These are phyloP conservation scores for Alternaria panax DNA, from an alignment of 2,329 filamentous ascomycete species.

Conservation along the genomic window DNA sequence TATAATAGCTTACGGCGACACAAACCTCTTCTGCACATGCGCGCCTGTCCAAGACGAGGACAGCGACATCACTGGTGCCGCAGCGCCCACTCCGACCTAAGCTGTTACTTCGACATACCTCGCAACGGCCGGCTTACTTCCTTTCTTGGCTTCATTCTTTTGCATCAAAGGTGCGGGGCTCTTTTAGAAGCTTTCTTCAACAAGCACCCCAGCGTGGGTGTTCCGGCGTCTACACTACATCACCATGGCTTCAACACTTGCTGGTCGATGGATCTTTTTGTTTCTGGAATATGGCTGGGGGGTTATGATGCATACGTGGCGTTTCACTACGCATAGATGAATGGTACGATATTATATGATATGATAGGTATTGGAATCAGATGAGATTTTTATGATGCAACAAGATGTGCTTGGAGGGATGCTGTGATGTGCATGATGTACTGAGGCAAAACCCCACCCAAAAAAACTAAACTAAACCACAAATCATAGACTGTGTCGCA, in stretches of 20 bases:
- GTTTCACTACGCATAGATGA: background rate
- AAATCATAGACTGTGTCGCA: too few species aligned
- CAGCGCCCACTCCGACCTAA: slow-evolving; percentile 44
- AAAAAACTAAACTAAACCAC: too few species aligned
- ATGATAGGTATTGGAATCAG: background rate
- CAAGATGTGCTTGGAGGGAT: rapidly evolving
- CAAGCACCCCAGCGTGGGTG: slow-evolving; percentile 1
- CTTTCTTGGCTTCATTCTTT: background rate
- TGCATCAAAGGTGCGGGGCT: background rate
- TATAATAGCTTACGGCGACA: slow-evolving; percentile 78
- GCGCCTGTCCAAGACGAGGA: slow-evolving; percentile 72
- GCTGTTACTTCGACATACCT: background rate
- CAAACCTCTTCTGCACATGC: slow-evolving; percentile 94
- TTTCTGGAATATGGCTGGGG: background rate
- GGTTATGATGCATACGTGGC: background rate
- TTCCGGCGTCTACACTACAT: slow-evolving; percentile 1
- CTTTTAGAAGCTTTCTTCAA: background rate
- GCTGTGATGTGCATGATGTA: background rate
- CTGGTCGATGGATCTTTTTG: background rate
- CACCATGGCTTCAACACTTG: slow-evolving; percentile 4
- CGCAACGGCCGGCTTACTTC: background rate
- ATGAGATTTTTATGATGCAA: background rate
- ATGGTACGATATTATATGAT: background rate
- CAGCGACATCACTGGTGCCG: slow-evolving; percentile 42
- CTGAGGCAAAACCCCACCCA: too few species aligned